Evolutionary conservation across 768 basidiomycete genomes (phyloP).

Genomic region (Boletus subcaerulescens): DNA sequence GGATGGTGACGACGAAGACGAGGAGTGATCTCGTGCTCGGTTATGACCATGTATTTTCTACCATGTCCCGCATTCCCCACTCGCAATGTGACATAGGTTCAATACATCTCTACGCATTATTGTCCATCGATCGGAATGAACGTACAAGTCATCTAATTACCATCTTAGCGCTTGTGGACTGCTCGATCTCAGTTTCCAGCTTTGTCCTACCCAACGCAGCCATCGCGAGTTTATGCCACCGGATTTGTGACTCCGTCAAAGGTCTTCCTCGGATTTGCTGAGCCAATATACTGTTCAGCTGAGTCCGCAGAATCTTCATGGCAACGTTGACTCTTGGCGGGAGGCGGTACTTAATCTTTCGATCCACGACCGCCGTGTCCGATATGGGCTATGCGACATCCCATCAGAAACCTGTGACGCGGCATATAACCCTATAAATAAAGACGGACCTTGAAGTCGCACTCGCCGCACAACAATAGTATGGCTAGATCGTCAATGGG

Average conservation of each 20-base stretch:
- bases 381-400: slow-evolving; percentile 56
- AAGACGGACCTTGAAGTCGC: slow-evolving; percentile 73
- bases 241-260: slow-evolving; percentile 53
- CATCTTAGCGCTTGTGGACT: slow-evolving; percentile 11
- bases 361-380: slow-evolving; percentile 72
- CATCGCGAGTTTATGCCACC: slow-evolving; percentile 75
- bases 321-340: slow-evolving; percentile 73
- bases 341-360: slow-evolving; percentile 75
- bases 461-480: slow-evolving; percentile 83
- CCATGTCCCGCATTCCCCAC: neutral
- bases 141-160: slow-evolving; percentile 13
- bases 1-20: slow-evolving; percentile 56
- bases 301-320: slow-evolving; percentile 72
- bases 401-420: slow-evolving; percentile 2
- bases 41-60: neutral
- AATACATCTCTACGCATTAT: neutral
- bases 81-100: slow-evolving; percentile 8
- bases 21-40: slow-evolving; percentile 33
- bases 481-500: slow-evolving; percentile 83
- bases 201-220: slow-evolving; percentile 55
- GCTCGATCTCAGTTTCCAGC: slow-evolving; percentile 29
- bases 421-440: neutral
- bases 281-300: slow-evolving; percentile 57
- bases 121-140: neutral
- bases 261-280: slow-evolving; percentile 63